A percentile compares a stretch with the other conserved stretches of the same genome.
Conservation (phyloP, 2,329 filamentous ascomycete species). For the Stagonosporopsis chrysanthemi region DNA sequence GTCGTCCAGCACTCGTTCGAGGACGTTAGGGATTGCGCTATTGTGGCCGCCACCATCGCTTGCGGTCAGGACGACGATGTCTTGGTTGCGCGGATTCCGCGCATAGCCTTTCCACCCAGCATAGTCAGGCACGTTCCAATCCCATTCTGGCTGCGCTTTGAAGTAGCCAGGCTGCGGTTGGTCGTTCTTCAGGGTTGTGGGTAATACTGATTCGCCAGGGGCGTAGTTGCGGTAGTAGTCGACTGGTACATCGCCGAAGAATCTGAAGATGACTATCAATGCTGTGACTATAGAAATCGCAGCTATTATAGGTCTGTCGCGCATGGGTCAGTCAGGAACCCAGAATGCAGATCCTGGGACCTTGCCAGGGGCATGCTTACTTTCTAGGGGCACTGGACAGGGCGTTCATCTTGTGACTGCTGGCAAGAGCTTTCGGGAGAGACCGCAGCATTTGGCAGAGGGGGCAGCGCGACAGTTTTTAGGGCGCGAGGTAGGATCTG, state of each 20-base stretch:
- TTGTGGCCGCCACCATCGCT: conserved; percentile 54
- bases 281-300: conserved; percentile 28
- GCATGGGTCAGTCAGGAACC: neutral
- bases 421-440: conserved; percentile 9
- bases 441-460: conserved; percentile 9
- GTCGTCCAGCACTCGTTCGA: conserved; percentile 46
- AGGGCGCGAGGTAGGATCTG: neutral
- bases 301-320: conserved; percentile 31
- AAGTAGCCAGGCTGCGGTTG: conserved; percentile 41
- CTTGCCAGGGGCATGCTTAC: conserved; percentile 1
- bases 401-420: conserved; percentile 10
- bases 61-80: conserved; percentile 51
- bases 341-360: neutral
- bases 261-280: conserved; percentile 33
- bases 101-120: conserved; percentile 39
- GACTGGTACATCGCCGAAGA: conserved; percentile 37
- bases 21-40: conserved; percentile 49
- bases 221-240: conserved; percentile 38
- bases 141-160: conserved; percentile 43
- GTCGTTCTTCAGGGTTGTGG: conserved; percentile 30
- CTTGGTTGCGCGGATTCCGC: conserved; percentile 42
- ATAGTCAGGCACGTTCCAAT: conserved; percentile 38
- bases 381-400: conserved; percentile 13
- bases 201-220: conserved; percentile 26
- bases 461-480: conserved; percentile 8